Conservation (phyloP, 1,284 basidiomycete species). For the Mycena sp. region DNA sequence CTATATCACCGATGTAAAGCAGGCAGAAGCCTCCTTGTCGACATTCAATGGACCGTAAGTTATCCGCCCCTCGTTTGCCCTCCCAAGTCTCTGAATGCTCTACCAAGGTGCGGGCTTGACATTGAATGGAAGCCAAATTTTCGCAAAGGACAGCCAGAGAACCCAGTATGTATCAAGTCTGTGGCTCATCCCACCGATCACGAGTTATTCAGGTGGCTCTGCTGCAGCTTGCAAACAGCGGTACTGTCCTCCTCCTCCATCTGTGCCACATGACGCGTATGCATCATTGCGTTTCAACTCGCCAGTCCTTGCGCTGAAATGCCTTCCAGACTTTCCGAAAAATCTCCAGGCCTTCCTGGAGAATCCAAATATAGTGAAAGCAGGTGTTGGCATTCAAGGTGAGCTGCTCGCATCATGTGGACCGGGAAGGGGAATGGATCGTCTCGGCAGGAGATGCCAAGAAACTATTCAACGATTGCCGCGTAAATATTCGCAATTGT, state of each 20-base stretch:
- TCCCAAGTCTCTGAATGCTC: too few relatives aligned
- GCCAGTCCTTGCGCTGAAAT: too few relatives aligned
- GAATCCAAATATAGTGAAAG: slow-evolving; percentile 62
- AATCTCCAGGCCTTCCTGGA: slow-evolving; percentile 60
- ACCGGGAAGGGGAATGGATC: too few relatives aligned
- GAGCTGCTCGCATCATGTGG: too few relatives aligned
- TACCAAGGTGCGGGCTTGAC: slow-evolving; percentile 51
- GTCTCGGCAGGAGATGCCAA: slow-evolving; percentile 62
- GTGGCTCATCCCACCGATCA: not conserved
- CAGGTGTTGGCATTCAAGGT: slow-evolving; percentile 78
- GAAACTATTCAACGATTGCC: slow-evolving; percentile 67
- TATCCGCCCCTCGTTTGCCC: slow-evolving; percentile 37
- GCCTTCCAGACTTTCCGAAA: slow-evolving; percentile 60
- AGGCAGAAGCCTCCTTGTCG: slow-evolving; percentile 43
- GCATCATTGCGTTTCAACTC: not conserved
- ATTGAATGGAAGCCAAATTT: slow-evolving; percentile 77
- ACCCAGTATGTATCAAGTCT: slow-evolving; percentile 48
- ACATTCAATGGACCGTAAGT: slow-evolving; percentile 40
- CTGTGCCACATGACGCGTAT: slow-evolving; percentile 67
- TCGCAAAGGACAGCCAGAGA: slow-evolving; percentile 58
- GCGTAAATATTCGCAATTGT: slow-evolving; percentile 60
- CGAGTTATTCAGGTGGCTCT: slow-evolving; percentile 55
- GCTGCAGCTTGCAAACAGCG: slow-evolving; percentile 68
- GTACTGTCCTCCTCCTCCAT: slow-evolving; percentile 69
- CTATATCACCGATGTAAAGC: slow-evolving; percentile 39